Conservation (phyloP, 1,284 basidiomycete species). For the Coniferiporia weirii region DNA sequence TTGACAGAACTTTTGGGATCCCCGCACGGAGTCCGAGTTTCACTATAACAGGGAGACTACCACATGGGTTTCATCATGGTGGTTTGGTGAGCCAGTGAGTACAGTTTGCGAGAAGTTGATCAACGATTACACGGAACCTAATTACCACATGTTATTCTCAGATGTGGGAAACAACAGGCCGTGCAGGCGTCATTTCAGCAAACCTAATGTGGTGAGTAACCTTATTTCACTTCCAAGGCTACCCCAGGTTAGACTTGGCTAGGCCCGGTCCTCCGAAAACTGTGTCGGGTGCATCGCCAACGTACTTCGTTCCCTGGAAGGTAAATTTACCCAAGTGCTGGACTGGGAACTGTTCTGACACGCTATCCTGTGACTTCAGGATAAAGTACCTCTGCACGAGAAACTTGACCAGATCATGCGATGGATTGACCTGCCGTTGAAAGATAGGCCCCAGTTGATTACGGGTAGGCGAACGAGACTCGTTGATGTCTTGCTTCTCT, state of each 20-base stretch:
- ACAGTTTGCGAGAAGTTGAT: too few relatives aligned
- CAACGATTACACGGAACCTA: too few relatives aligned
- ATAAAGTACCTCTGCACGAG: constrained; percentile 54
- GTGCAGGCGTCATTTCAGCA: constrained; percentile 69
- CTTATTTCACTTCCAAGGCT: neutral
- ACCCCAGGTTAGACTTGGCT: neutral
- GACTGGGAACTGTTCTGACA: neutral
- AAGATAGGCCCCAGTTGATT: constrained; percentile 71
- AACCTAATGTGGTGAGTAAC: constrained; percentile 82
- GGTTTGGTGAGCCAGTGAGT: constrained; percentile 84
- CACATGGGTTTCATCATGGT: constrained; percentile 71
- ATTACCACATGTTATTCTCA: constrained; percentile 27
- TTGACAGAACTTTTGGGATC: constrained; percentile 81
- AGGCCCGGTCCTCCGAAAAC: constrained; percentile 83
- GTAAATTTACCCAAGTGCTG: constrained; percentile 33
- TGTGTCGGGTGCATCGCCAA: constrained; percentile 55
- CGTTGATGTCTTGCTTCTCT: constrained; percentile 1
- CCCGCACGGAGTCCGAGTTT: constrained; percentile 54
- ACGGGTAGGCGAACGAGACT: constrained; percentile 45
- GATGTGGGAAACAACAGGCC: constrained; percentile 87
- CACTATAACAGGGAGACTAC: constrained; percentile 60
- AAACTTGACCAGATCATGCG: constrained; percentile 71
- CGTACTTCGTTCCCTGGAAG: constrained; percentile 74
- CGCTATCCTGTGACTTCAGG: constrained; percentile 29
- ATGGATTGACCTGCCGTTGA: constrained; percentile 74